phyloP scores from a whole-genome alignment of 1,284 basidiomycete genomes.

The Phaffia rhodozyma region DNA sequence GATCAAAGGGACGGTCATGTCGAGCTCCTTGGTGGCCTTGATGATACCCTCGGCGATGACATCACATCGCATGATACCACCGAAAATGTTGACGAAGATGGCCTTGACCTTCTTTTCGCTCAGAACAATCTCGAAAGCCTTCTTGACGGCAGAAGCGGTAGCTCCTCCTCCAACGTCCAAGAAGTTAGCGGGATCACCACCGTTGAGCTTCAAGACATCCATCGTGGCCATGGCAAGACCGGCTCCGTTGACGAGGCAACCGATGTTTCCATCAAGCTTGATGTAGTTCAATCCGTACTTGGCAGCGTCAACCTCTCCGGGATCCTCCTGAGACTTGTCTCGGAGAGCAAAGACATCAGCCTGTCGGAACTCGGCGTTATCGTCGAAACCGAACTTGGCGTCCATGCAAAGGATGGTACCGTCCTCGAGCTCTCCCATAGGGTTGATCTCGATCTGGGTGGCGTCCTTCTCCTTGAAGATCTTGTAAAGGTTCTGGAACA shows the following conservation, averaged over 20 bases:
- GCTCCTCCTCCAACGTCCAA: slow-evolving; percentile 97
- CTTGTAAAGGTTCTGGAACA: slow-evolving; percentile 88
- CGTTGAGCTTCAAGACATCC: slow-evolving; percentile 92
- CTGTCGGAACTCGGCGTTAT: slow-evolving; percentile 98
- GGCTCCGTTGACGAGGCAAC: slow-evolving; percentile 97
- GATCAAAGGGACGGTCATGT: slow-evolving; percentile 73
- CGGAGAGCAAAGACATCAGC: slow-evolving; percentile 78
- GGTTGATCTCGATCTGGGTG: slow-evolving; percentile 99
- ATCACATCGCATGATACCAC: slow-evolving; percentile 96
- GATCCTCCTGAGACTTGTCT: slow-evolving; percentile 89
- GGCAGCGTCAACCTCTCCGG: slow-evolving; percentile 85
- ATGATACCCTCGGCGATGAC: slow-evolving; percentile 95
- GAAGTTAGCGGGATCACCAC: slow-evolving; percentile 85
- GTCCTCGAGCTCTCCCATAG: slow-evolving; percentile 87
- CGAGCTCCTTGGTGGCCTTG: slow-evolving; percentile 86
- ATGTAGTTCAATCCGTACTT: slow-evolving; percentile 25
- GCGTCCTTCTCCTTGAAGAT: slow-evolving; percentile 99
- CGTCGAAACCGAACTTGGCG: slow-evolving; percentile 98
- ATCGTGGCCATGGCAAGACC: slow-evolving; percentile 99
- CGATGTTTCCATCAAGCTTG: slow-evolving; percentile 90
- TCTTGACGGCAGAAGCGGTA: slow-evolving; percentile 96
- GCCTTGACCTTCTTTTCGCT: slow-evolving; percentile 86
- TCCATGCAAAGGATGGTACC: slow-evolving; percentile 98
- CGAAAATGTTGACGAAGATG: slow-evolving; percentile 95
- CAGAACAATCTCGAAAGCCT: slow-evolving; percentile 92